phyloP scores from a whole-genome alignment of 352 stramenopile species.

The Phytophthora kernoviae region DNA sequence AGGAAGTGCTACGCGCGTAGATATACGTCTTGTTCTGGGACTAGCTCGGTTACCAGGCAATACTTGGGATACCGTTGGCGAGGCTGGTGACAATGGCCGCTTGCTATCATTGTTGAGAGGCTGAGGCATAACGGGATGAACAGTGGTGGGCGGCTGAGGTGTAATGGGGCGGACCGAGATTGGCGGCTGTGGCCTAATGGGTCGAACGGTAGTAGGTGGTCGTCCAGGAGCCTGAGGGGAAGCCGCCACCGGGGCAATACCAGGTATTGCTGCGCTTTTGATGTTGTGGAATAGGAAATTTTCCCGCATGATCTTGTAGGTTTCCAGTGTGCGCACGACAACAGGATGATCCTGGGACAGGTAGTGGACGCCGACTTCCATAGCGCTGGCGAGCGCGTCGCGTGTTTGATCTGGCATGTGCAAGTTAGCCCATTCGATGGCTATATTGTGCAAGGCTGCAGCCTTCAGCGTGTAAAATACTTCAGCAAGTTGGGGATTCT shows the following conservation, averaged over 20 bases:
- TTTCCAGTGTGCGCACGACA: slow-evolving; percentile 60
- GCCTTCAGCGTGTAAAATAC: slow-evolving; percentile 57
- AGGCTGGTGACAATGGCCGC: slow-evolving; percentile 28
- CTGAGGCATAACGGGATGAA: slow-evolving; percentile 10
- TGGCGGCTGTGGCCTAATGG: slow-evolving; percentile 6
- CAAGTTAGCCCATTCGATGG: slow-evolving; percentile 72
- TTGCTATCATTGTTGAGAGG: slow-evolving; percentile 16
- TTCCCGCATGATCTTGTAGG: slow-evolving; percentile 73
- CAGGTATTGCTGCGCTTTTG: background rate
- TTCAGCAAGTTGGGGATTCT: slow-evolving; percentile 34
- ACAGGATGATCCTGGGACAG: slow-evolving; percentile 59
- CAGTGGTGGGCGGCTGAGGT: background rate
- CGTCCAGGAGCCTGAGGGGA: slow-evolving; percentile 1
- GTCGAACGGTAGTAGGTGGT: slow-evolving; percentile 9
- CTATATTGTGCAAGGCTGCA: slow-evolving; percentile 72
- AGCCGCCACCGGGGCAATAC: background rate
- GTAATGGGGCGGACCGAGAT: too few relatives aligned
- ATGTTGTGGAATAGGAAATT: slow-evolving; percentile 59
- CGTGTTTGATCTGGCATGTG: slow-evolving; percentile 66
- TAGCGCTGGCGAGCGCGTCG: slow-evolving; percentile 57
- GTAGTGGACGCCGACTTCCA: slow-evolving; percentile 63
- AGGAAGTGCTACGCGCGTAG: slow-evolving; percentile 7
- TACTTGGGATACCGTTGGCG: slow-evolving; percentile 13
- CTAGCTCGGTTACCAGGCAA: slow-evolving; percentile 9
- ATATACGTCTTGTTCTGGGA: slow-evolving; percentile 21